Evolutionary conservation across 2,329 filamentous ascomycete genomes (phyloP).

Genomic region (Aquanectria penicillioides): DNA sequence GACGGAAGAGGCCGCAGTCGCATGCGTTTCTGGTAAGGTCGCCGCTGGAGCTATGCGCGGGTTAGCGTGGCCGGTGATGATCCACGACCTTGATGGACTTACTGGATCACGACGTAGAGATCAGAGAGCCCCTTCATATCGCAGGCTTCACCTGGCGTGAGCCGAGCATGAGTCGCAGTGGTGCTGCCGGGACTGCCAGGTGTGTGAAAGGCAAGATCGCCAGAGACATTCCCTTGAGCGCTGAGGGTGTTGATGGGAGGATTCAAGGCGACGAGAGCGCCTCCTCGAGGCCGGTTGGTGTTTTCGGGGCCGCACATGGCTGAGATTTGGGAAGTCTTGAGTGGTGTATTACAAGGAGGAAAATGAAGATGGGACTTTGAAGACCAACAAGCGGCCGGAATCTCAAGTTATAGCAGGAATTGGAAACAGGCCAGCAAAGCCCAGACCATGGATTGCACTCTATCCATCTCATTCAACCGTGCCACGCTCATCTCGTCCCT

Average conservation of each 20-base stretch:
- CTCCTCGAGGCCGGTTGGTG: slow-evolving; percentile 53
- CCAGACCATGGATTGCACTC: slow-evolving; percentile 3
- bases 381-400: too few relatives aligned
- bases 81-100: slow-evolving; percentile 28
- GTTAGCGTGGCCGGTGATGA: slow-evolving; percentile 21
- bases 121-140: slow-evolving; percentile 29
- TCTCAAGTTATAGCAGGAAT: too few relatives aligned
- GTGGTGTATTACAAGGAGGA: neutral
- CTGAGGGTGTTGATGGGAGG: slow-evolving; percentile 35
- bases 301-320: slow-evolving; percentile 58
- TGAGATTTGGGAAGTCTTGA: neutral
- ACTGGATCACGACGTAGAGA: slow-evolving; percentile 58
- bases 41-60: slow-evolving; percentile 48
- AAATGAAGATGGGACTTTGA: neutral
- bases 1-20: slow-evolving; percentile 56
- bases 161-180: slow-evolving; percentile 55
- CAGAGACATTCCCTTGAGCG: slow-evolving; percentile 32
- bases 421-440: too few relatives aligned
- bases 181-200: slow-evolving; percentile 49
- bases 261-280: slow-evolving; percentile 57
- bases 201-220: slow-evolving; percentile 57
- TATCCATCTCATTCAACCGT: neutral
- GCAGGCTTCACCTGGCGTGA: slow-evolving; percentile 45
- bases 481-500: too few relatives aligned
- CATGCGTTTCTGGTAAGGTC: slow-evolving; percentile 52